phyloP scores from a whole-genome alignment of 163 green algal genomes.

The Prototheca cutis region DNA sequence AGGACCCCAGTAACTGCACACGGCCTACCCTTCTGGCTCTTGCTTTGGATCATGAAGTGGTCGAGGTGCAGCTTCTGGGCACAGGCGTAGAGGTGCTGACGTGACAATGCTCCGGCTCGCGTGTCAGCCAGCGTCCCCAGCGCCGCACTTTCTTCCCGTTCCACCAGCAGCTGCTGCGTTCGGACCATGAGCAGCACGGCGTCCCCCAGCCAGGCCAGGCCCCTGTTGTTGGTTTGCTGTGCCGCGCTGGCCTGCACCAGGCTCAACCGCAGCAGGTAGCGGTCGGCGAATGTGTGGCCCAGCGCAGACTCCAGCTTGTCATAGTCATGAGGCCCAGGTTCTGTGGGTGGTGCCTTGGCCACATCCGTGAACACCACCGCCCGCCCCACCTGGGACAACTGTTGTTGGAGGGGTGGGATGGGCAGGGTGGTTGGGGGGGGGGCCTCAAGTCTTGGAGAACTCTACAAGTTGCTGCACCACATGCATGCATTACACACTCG shows the following conservation, averaged over 20 bases:
- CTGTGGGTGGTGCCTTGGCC: too few species aligned
- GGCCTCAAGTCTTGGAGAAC: too few species aligned
- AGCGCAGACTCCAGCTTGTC: neutral
- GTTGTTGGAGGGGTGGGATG: too few species aligned
- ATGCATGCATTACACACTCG: too few species aligned
- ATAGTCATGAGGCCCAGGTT: neutral
- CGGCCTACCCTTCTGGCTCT: too few species aligned
- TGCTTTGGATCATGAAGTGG: too few species aligned
- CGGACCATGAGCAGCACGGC: constrained; percentile 16
- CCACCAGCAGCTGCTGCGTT: constrained; percentile 17
- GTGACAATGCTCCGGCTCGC: too few species aligned
- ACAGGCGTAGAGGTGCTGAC: too few species aligned
- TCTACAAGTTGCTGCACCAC: too few species aligned
- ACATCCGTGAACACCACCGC: neutral
- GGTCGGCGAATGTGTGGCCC: constrained; percentile 7
- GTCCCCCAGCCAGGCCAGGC: constrained; percentile 30
- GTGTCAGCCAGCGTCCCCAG: neutral
- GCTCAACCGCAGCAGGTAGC: constrained; percentile 23
- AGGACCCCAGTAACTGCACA: too few species aligned
- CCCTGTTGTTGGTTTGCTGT: constrained; percentile 6
- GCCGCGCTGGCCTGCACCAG: constrained; percentile 19
- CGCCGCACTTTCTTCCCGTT: constrained; percentile 5
- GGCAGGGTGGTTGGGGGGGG: too few species aligned
- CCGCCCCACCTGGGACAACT: neutral
- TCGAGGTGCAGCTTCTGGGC: too few species aligned